Conservation (phyloP, 1,284 basidiomycete species). For the Tilletia setariae region DNA sequence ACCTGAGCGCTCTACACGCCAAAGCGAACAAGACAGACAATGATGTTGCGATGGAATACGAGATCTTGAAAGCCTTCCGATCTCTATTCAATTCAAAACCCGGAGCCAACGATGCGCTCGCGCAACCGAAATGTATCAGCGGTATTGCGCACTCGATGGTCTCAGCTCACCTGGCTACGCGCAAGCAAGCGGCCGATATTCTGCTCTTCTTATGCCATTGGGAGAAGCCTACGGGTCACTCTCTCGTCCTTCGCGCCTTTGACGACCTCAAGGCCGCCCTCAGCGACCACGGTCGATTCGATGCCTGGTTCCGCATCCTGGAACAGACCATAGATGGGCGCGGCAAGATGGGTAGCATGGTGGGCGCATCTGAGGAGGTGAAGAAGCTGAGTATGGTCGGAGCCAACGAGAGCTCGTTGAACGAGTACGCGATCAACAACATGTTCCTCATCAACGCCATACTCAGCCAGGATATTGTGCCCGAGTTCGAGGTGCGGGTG, state of each 20-base stretch:
- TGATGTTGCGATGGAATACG: conserved; percentile 76
- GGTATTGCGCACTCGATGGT: conserved; percentile 81
- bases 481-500: conserved; percentile 68
- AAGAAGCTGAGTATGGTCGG: conserved; percentile 57
- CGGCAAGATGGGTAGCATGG: conserved; percentile 90
- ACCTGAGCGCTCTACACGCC: conserved; percentile 57
- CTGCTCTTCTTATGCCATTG: conserved; percentile 61
- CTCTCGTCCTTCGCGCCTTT: conserved; percentile 59
- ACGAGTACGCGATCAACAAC: conserved; percentile 54
- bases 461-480: conserved; percentile 46
- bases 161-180: conserved; percentile 74
- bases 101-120: conserved; percentile 74
- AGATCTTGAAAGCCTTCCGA: conserved; percentile 82
- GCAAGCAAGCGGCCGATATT: conserved; percentile 77
- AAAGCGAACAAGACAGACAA: conserved; percentile 56
- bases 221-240: conserved; percentile 58
- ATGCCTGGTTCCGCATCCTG: conserved; percentile 84
- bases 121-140: conserved; percentile 72
- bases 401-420: conserved; percentile 77
- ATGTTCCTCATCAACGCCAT: conserved; percentile 47
- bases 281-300: conserved; percentile 62
- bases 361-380: conserved; percentile 88
- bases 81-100: conserved; percentile 75
- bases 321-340: conserved; percentile 75
- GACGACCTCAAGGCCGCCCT: conserved; percentile 49